Base-by-base conservation (phyloP, 1,284 basidiomycete species). In the Athelia sp. region DNA sequence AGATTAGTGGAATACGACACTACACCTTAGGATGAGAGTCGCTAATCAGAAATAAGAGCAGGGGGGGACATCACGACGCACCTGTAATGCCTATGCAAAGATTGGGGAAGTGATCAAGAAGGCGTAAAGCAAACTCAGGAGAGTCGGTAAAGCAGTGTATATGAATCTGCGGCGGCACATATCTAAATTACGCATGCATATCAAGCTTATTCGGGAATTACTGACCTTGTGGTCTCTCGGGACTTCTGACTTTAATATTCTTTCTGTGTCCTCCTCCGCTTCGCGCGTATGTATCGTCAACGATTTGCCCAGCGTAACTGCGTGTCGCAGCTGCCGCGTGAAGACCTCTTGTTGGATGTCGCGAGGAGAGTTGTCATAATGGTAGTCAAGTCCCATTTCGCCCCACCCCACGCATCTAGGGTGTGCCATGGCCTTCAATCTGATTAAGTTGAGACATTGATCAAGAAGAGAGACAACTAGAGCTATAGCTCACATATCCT, bases 331-430 rank as follows among this genome's bases (percentile, higher is more conserved):
- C 60, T 92, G 90, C 19, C 84, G 71, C 2, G 66, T 63, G 51
- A 92, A 83, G 4, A 90, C 79, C 0, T 68, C 64, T 52, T 75
- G 81, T 59, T 92, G 89, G 1, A 81, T 56, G 0, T 79, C 75
- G 10, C 82, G 77, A 0, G 87, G 84, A 0, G 87, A 88, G 56
- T 81, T 75, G 60, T 88, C 81, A 60, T 90, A 90, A 62, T 90
- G 87, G 58, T 90, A 90, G 55, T 93, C 90, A 3, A 93, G 75
- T 0, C 90, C 89, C 48, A 90, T 91, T 60, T 92, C 89, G 0
- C 90, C 90, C 84, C 84, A 89, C 8, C 86, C 86, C 4, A 91
- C 87, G 55, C 87, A 90, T 10, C 84, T 79, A 2, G 86, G 84
- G 57, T 91, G 88, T 0, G 69, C 50, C 80, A 90, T 87, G 2